phyloP scores from a whole-genome alignment of 306 rosid genomes.

The Cucurbita argyrosperma region DNA sequence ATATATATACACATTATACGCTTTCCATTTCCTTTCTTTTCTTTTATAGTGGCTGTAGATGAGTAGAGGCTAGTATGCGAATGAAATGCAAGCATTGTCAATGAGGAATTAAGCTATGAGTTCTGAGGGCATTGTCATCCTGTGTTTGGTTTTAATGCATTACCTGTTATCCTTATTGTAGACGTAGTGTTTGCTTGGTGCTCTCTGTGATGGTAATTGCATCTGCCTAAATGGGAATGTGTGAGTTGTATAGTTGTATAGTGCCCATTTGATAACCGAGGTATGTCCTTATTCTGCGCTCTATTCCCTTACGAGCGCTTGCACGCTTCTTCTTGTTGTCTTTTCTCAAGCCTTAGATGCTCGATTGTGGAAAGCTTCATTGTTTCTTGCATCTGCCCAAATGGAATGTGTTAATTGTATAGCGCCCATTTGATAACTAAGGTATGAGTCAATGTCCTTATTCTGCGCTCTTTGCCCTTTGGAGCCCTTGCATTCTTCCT shows the following conservation, averaged over 20 bases:
- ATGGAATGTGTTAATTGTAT: background rate
- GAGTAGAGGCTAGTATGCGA: constrained; percentile 1
- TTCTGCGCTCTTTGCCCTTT: background rate
- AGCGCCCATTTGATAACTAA: background rate
- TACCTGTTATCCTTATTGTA: background rate
- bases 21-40: background rate
- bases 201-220: background rate
- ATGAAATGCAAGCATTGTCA: background rate
- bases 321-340: too few species aligned
- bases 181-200: background rate
- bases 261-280: too few species aligned
- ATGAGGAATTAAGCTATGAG: background rate
- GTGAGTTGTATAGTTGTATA: too few species aligned
- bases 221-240: too few species aligned
- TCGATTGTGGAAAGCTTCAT: background rate
- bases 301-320: too few species aligned
- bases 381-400: background rate
- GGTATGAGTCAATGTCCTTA: background rate
- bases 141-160: background rate
- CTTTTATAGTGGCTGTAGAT: background rate
- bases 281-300: too few species aligned
- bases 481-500: background rate
- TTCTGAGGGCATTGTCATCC: background rate
- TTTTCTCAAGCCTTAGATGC: too few species aligned
- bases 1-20: background rate